Base-by-base conservation (phyloP, 192 early-diverging fungal species). In the Podila epicladia region DNA sequence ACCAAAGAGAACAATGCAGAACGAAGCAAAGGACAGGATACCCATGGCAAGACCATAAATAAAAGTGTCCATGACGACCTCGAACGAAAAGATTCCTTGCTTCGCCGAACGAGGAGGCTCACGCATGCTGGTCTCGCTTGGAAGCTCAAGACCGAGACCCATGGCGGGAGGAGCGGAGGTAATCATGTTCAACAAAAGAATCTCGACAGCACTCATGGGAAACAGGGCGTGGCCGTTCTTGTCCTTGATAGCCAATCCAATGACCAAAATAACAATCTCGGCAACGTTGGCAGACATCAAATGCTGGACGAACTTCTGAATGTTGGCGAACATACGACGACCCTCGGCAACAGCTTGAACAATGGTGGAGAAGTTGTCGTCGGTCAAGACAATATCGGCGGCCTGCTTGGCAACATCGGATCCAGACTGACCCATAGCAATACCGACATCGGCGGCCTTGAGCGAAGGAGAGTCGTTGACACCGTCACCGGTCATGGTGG, bases 381-480 rank as follows among this genome's bases (percentile, higher is more conserved):
- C 91, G 2, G 92, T 91, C 38, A 94, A 77, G 5, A 97, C 94
- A 83, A 98, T 97, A 84, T 97, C 95, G 57, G 92, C 91, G 2
- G 97, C 97, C 33, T 92, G 86, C 82, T 96, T 97, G 59, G 95
- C 96, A 49, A 97, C 95, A 78, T 97, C 96, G 0, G 95, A 95
- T 49, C 96, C 96, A 45, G 89, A 87, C 60, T 93, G 87, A 48
- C 96, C 96, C 96, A 97, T 97, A 1, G 93, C 91, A 82, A 94
- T 91, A 58, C 93, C 93, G 65, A 94, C 85, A 66, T 94, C 89
- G 58, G 93, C 85, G 57, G 91, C 88, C 72, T 94, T 94, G 48
- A 94, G 84, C 63, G 86, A 86, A 12, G 93, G 93, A 60, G 89
- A 87, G 79, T 94, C 93, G 74, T 94, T 94, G 35, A 93, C 92